phyloP scores from a whole-genome alignment of 73 alveolate species.

The Paraurostyla sp. region DNA sequence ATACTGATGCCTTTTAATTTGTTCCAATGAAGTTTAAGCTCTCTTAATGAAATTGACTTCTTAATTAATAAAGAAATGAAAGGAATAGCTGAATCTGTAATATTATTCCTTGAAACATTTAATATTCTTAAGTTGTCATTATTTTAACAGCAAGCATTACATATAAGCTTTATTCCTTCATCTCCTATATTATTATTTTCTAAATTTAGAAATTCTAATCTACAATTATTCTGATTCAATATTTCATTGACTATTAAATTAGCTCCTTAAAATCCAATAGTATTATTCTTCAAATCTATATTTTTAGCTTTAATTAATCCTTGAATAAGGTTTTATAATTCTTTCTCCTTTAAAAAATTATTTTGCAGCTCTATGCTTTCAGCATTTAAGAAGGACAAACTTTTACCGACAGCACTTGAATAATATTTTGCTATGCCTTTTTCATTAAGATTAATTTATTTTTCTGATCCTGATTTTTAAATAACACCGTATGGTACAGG shows the following conservation, averaged over 20 bases:
- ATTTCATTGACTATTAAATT: not conserved
- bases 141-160: not conserved
- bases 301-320: not conserved
- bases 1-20: constrained; percentile 65
- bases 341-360: not conserved
- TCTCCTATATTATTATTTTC: constrained; percentile 52
- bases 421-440: constrained; percentile 5
- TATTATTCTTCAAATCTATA: constrained; percentile 10
- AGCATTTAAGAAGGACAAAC: not conserved
- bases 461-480: not conserved
- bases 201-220: not conserved
- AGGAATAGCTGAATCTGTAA: constrained; percentile 16
- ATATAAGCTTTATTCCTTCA: not conserved
- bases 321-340: not conserved
- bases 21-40: constrained; percentile 75
- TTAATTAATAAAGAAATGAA: not conserved
- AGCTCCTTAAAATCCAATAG: not conserved
- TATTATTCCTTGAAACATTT: not conserved
- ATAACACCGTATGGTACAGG: constrained; percentile 56
- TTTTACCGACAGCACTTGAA: constrained; percentile 20
- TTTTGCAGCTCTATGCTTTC: not conserved
- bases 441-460: not conserved
- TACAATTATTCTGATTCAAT: not conserved
- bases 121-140: not conserved
- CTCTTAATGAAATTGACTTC: not conserved